phyloP scores from a whole-genome alignment of 139 green algal species.

The Chlamydomonas eustigma region DNA sequence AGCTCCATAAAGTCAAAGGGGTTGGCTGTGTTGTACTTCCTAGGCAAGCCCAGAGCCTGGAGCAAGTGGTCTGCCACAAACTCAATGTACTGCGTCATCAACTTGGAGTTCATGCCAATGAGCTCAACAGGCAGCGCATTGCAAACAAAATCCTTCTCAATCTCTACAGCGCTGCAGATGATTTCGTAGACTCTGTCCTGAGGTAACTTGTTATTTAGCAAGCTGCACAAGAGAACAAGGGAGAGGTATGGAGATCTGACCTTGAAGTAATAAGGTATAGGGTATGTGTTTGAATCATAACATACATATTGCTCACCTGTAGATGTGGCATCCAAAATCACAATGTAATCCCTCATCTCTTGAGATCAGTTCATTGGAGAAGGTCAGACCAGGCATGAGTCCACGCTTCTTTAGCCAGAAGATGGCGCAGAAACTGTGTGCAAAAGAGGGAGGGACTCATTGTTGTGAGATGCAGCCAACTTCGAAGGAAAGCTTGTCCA shows the following conservation, averaged over 20 bases:
- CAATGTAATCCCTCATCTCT: conserved; percentile 95
- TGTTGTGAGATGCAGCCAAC: no score
- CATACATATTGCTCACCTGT: conserved; percentile 5
- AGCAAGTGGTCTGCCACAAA: conserved; percentile 68
- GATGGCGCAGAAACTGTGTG: conserved; percentile 88
- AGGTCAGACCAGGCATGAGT: conserved; percentile 95
- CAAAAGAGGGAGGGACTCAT: neutral
- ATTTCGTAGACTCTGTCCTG: conserved; percentile 31
- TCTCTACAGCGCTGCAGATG: conserved; percentile 76
- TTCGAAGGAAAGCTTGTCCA: no score
- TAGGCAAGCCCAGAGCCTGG: conserved; percentile 31
- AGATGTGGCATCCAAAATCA: conserved; percentile 93
- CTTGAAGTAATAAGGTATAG: no score
- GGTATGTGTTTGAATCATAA: no score
- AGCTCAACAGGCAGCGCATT: conserved; percentile 84
- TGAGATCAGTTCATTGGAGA: conserved; percentile 97
- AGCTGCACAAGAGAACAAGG: conserved; percentile 37
- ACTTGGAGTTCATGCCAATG: conserved; percentile 82
- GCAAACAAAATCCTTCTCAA: conserved; percentile 94
- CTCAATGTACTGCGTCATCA: conserved; percentile 93
- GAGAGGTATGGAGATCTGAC: neutral
- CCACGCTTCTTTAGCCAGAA: conserved; percentile 99
- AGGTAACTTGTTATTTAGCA: conserved; percentile 78
- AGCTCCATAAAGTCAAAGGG: conserved; percentile 93
- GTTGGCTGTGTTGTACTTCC: conserved; percentile 71